Conservation (phyloP, 768 basidiomycete genomes). For the Hypsizygus marmoreus region DNA sequence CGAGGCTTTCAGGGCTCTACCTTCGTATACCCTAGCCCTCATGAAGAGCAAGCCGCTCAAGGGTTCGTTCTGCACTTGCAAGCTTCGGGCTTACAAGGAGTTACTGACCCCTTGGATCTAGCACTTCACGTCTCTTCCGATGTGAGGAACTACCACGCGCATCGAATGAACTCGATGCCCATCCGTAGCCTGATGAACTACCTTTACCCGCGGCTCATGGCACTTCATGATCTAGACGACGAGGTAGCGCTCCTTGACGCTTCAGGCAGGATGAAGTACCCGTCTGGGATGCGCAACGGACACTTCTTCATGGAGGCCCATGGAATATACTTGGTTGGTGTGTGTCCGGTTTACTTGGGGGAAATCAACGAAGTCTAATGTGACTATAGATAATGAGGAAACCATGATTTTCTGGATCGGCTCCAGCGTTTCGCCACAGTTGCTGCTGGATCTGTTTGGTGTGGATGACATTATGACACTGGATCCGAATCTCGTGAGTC, state of each 20-base stretch:
- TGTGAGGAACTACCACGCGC: slow-evolving; percentile 84
- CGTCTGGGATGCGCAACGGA: slow-evolving; percentile 78
- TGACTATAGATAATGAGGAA: slow-evolving; percentile 79
- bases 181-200: slow-evolving; percentile 72
- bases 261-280: slow-evolving; percentile 63
- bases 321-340: slow-evolving; percentile 93
- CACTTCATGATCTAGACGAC: slow-evolving; percentile 82
- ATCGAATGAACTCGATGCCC: slow-evolving; percentile 70
- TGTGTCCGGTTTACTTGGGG: slow-evolving; percentile 22
- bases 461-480: slow-evolving; percentile 76
- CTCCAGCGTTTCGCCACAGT: slow-evolving; percentile 72
- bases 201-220: slow-evolving; percentile 87
- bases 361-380: background rate
- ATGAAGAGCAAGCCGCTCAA: slow-evolving; percentile 93
- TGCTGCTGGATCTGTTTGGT: slow-evolving; percentile 83
- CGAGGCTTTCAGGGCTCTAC: slow-evolving; percentile 87
- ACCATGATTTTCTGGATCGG: slow-evolving; percentile 91
- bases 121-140: slow-evolving; percentile 91
- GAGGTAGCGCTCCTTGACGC: slow-evolving; percentile 68
- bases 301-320: slow-evolving; percentile 87
- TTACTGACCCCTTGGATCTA: slow-evolving; percentile 27
- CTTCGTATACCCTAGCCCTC: slow-evolving; percentile 78
- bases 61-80: slow-evolving; percentile 49
- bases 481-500: slow-evolving; percentile 67
- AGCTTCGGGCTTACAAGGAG: background rate